Base-by-base conservation (phyloP, 2,329 filamentous ascomycete species). In the Mollisia scopiformis region DNA sequence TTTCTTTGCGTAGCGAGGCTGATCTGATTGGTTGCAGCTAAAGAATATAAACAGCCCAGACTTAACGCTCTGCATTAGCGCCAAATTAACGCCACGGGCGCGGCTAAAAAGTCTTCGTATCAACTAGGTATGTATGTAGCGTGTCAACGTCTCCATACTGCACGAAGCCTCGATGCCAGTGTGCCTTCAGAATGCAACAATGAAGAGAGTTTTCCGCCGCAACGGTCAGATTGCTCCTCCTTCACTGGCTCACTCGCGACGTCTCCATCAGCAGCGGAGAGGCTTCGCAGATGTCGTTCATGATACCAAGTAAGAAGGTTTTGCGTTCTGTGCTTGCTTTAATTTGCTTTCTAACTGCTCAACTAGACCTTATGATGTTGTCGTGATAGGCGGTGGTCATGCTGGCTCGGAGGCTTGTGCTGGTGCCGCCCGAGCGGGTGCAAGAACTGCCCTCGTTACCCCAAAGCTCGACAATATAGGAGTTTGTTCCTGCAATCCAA, bases 401-500 rank as follows among this genome's bases (percentile, higher is more conserved):
- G 95, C 95, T 59, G 95, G 95, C 52, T 91, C 93, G 56, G 95
- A 99, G 81, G 95, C 95, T 61, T 94, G 91, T 66, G 89, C 95
- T 11, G 95, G 94, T 2, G 92, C 95, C 14, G 95, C 95, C 47
- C 87, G 95, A 71, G 86, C 91, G 16, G 95, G 95, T 55, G 95
- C 94, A 53, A 88, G 88, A 70, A 98, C 95, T 43, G 94, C 90
- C 1, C 84, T 99, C 67, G 83, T 99, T 52, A 99, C 95, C 1
- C 95, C 94, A 2, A 92, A 90, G 62, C 76, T 92, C 60, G 88
- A 93, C 61, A 97, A 97, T 69, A 87, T 98, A 21, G 94, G 94
- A 58, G 92, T 95, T 30, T 98, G 94, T 78, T 97, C 93, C 35
- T 98, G 94, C 79, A 98, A 98, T 74, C 94, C 94, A 1, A 96